These are phyloP conservation scores for Venturiaceae sp. DNA, from an alignment of 2,329 filamentous ascomycete genomes.

Conservation along the genomic window DNA sequence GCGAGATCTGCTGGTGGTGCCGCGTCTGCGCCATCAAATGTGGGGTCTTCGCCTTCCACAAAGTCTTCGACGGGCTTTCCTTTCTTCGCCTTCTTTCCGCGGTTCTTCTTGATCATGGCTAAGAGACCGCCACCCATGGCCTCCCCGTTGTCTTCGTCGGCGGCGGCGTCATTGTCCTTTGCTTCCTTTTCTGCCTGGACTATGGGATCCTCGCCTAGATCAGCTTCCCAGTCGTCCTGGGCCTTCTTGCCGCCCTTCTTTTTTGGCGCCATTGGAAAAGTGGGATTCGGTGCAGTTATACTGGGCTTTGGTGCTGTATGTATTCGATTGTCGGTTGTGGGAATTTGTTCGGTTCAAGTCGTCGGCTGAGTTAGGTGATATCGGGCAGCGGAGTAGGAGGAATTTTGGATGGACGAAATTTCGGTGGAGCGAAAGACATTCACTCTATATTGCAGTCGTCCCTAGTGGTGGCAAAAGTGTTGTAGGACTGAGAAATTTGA, in stretches of 20 bases:
- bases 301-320: background rate
- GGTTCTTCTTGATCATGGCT: conserved; percentile 43
- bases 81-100: conserved; percentile 81
- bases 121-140: conserved; percentile 38
- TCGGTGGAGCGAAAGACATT: conserved; percentile 5
- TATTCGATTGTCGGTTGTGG: background rate
- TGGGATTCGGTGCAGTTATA: background rate
- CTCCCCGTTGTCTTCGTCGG: conserved; percentile 40
- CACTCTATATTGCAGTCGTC: background rate
- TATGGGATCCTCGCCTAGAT: conserved; percentile 70
- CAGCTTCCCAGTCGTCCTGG: conserved; percentile 90
- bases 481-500: background rate
- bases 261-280: conserved; percentile 68
- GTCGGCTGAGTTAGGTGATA: background rate
- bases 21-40: conserved; percentile 29
- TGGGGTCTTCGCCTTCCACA: conserved; percentile 55
- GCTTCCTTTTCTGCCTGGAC: conserved; percentile 37
- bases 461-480: background rate
- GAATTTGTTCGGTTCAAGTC: background rate
- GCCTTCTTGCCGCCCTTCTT: conserved; percentile 85
- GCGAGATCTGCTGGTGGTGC: conserved; percentile 35
- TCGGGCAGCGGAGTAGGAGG: conserved; percentile 1
- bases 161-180: conserved; percentile 35
- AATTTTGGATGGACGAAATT: background rate
- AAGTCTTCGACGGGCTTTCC: conserved; percentile 64